These are phyloP conservation scores for Trypanosoma grayi DNA, from an alignment of 208 protist genomes.

Conservation along the genomic window DNA sequence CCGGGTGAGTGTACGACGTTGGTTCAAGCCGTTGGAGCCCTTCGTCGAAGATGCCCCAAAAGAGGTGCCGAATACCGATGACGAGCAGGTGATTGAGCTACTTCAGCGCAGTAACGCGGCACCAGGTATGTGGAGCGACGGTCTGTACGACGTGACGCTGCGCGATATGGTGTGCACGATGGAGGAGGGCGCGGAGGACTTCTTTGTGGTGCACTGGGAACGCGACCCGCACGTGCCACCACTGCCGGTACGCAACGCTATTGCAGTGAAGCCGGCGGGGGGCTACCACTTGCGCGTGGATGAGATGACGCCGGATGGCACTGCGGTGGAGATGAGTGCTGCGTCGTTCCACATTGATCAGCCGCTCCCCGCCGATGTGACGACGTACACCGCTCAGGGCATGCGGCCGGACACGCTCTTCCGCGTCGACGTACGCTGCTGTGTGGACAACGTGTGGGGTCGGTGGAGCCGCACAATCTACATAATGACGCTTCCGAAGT, in stretches of 20 bases:
- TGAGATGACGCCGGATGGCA: constrained; percentile 57
- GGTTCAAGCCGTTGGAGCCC: constrained; percentile 70
- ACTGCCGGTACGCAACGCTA: constrained; percentile 43
- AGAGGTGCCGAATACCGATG: constrained; percentile 12
- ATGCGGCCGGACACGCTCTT: constrained; percentile 77
- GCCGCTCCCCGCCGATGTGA: constrained; percentile 23
- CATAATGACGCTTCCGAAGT: constrained; percentile 76
- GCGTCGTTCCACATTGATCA: constrained; percentile 47
- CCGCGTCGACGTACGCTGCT: constrained; percentile 74
- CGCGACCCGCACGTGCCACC: constrained; percentile 56
- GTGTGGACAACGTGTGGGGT: constrained; percentile 84
- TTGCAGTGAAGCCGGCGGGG: constrained; percentile 44
- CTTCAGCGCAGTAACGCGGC: constrained; percentile 47
- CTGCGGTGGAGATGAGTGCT: constrained; percentile 24
- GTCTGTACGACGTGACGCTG: constrained; percentile 70
- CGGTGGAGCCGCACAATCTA: constrained; percentile 76
- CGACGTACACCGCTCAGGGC: constrained; percentile 45
- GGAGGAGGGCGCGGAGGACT: constrained; percentile 76
- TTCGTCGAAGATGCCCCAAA: constrained; percentile 28
- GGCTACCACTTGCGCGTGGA: constrained; percentile 79
- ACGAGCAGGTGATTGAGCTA: constrained; percentile 35
- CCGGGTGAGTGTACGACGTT: constrained; percentile 78
- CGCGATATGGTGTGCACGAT: constrained; percentile 74
- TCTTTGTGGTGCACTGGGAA: constrained; percentile 73
- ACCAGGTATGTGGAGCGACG: constrained; percentile 77